These are phyloP conservation scores for Pisolithus thermaeus DNA, from an alignment of 1,284 basidiomycete species.

Conservation along the genomic window DNA sequence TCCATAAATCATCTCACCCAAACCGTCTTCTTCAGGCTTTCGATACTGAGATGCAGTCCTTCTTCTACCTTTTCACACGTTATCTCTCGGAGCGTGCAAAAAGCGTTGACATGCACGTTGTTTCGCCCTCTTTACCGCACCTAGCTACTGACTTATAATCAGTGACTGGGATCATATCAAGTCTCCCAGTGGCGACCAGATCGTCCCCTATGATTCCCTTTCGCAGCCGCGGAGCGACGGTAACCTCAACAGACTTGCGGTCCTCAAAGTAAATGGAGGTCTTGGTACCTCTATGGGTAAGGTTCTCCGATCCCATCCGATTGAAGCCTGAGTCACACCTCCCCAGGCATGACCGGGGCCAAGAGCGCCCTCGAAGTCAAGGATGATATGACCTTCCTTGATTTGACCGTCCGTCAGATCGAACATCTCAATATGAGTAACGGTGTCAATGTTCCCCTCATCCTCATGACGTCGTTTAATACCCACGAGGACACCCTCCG, in stretches of 20 bases:
- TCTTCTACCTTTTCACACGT: conserved; percentile 98
- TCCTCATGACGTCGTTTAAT: conserved; percentile 99
- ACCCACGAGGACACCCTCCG: conserved; percentile 95
- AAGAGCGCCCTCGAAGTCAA: conserved; percentile 91
- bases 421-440: conserved; percentile 78
- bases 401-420: conserved; percentile 95
- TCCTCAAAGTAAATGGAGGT: conserved; percentile 99
- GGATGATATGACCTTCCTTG: conserved; percentile 99
- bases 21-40: conserved; percentile 63
- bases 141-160: conserved; percentile 11
- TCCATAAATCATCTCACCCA: conserved; percentile 3
- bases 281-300: conserved; percentile 94
- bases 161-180: conserved; percentile 98
- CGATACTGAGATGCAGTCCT: conserved; percentile 97
- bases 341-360: conserved; percentile 82
- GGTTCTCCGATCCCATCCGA: conserved; percentile 15
- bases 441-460: conserved; percentile 87
- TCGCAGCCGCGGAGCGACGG: conserved; percentile 53
- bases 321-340: not conserved
- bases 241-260: conserved; percentile 91
- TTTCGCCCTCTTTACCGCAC: conserved; percentile 14
- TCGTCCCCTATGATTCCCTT: conserved; percentile 83
- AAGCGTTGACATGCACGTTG: conserved; percentile 87
- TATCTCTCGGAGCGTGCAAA: conserved; percentile 95
- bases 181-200: conserved; percentile 89